Evolutionary conservation across 2,329 filamentous ascomycete species (phyloP), one percentile per base, ranked within the genome.

Genomic region (Cladosporium sp.): DNA sequence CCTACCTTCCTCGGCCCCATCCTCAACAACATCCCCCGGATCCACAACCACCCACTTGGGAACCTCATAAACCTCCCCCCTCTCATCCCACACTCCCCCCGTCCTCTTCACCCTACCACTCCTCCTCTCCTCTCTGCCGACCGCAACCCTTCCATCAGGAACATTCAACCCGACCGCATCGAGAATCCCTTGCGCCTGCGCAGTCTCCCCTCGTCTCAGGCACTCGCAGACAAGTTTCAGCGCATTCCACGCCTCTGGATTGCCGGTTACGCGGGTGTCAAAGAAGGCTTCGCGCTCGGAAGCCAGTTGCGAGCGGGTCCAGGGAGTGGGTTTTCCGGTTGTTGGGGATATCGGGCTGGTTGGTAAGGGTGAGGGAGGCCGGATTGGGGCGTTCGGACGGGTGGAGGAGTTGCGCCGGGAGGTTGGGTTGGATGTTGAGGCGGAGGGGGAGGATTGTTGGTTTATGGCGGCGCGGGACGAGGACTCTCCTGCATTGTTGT

Each of bases 281-380:
- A 96, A 97, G 78, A 95, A 97, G 61, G 91, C 91, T 49, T 75
- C 76, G 49, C 93, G 83, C 74, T 96, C 90, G 32, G 79, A 80
- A 58, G 85, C 83, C 2, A 96, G 77, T 54, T 87, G 77, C 15
- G 74, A 69, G n/a, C 82, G 83, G 1, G 89, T 91, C 89, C 89
- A 95, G 15, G 76, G 73, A 8, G 65, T 12, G 63, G 65, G 24
- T 58, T 58, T 40, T 63, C 61, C 13, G 42, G 42, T 25, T 47
- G 56, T 28, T 63, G 57, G 42, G 64, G 62, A 22, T 51, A 52
- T 12, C 64, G 69, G 22, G 51, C 61, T 32, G 51, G 57, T 24
- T 55, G 48, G 24, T 66, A 57, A 0, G 63, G 68, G 2, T 56
- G 61, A 8, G 63, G 68, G n/a, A 60, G 67, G 66, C 13, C 64